Conservation (phyloP, 257 asterid species). For the Petunia axillaris region DNA sequence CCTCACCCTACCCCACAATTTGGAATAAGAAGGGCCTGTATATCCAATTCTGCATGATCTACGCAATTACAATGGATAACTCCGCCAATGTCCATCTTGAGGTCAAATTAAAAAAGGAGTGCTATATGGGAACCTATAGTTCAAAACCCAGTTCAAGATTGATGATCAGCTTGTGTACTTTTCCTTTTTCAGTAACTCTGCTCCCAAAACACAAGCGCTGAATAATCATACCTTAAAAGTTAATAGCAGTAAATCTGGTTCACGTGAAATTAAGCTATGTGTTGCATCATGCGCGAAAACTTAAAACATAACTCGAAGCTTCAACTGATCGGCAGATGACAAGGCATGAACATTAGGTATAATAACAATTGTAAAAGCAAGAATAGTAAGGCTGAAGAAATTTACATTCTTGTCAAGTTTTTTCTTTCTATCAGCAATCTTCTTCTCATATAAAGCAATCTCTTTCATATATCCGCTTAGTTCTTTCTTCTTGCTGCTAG, state of each 20-base stretch:
- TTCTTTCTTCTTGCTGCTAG: conserved; percentile 73
- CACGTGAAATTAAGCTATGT: not conserved
- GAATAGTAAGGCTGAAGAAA: conserved; percentile 23
- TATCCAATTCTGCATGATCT: too few species aligned
- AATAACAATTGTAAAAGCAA: not conserved
- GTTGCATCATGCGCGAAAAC: conserved; percentile 12
- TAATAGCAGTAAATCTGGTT: conserved; percentile 19
- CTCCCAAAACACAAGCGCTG: not conserved
- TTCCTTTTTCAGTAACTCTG: not conserved
- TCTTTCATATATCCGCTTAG: conserved; percentile 80
- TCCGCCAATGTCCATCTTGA: not conserved
- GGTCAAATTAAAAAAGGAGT: not conserved
- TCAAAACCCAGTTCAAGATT: not conserved
- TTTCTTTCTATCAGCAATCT: conserved; percentile 71
- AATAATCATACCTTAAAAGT: not conserved
- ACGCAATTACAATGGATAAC: too few species aligned
- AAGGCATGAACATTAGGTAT: not conserved
- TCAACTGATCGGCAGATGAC: conserved; percentile 4
- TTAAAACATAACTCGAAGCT: not conserved
- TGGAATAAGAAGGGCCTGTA: too few species aligned
- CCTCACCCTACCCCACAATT: not conserved
- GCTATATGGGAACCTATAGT: not conserved
- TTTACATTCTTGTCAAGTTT: conserved; percentile 78
- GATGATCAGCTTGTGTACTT: not conserved
- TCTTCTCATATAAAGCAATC: conserved; percentile 68